Conservation (phyloP, 140 eudicot species). For the Senecio squalidus region DNA sequence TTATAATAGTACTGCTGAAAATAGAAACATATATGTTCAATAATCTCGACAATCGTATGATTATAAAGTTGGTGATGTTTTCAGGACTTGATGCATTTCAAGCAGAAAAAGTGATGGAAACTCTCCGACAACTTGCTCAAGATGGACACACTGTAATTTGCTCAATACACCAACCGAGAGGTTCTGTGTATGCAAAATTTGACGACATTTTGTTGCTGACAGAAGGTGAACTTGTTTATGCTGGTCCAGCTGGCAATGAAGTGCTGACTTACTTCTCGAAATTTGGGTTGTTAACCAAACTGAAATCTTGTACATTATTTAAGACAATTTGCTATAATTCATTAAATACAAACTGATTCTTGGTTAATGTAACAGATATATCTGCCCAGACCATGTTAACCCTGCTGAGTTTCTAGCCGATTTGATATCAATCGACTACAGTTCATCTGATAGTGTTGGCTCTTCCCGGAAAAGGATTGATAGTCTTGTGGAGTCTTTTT, state of each 20-base stretch:
- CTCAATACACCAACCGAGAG: constrained; percentile 99
- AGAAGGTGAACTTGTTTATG: constrained; percentile 86
- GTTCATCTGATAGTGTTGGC: constrained; percentile 77
- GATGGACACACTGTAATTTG: constrained; percentile 98
- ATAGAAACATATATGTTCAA: background rate
- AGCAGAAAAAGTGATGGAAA: constrained; percentile 99
- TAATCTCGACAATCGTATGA: background rate
- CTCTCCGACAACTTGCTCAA: constrained; percentile 83
- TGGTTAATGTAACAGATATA: constrained; percentile 52
- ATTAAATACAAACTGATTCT: constrained; percentile 12
- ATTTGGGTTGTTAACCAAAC: constrained; percentile 59
- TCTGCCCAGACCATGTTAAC: constrained; percentile 87
- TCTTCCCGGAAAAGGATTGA: constrained; percentile 78
- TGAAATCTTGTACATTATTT: constrained; percentile 2
- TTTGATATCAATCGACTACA: constrained; percentile 91
- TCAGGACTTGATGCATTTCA: constrained; percentile 99
- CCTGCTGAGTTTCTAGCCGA: constrained; percentile 99
- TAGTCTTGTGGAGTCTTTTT: constrained; percentile 85
- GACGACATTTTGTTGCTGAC: constrained; percentile 92
- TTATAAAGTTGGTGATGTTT: constrained; percentile 18
- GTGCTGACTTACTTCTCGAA: constrained; percentile 70
- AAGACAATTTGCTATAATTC: background rate
- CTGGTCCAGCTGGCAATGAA: constrained; percentile 87
- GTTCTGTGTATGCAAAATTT: constrained; percentile 87
- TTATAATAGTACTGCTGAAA: background rate